Evolutionary conservation across 768 basidiomycete species (phyloP), one percentile per base, ranked within the genome.

Genomic region (Chlorophyllum brunneum): DNA sequence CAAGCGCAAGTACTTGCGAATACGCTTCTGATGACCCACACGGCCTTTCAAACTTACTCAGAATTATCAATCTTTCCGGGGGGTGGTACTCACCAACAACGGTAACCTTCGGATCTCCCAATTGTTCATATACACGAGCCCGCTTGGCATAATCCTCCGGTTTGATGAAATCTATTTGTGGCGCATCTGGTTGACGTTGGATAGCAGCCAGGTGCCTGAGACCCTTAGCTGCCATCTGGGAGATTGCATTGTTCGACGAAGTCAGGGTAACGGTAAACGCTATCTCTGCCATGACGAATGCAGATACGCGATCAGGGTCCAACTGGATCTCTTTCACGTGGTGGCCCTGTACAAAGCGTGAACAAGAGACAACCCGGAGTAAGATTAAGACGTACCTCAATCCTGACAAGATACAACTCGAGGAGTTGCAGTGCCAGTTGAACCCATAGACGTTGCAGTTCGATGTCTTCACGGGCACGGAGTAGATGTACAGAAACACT

Each of bases 11-110:
- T 89, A 69, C 64, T 83, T 86, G 13, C 92, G 76, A 24, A 90
- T 78, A 2, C 90, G 81, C 65, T 87, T 92, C 69, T 93, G 91
- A 63, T 88, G 81, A 3, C 80, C 84, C 37, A 87, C 74, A 23
- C 92, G 87, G 29, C 90, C 90, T 36, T 36, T 36, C 86, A 55
- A 11, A 46, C 26, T 16, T 4, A 30, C 24, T 20, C 48, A 48
- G 37, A 65, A 42, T 20, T 60, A 51, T 26, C 24, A 26, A 11
- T 2, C 15, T 51, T 24, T 34, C 22, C 2, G 45, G 7, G 4
- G n/a, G 34, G 51, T 36, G 15, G 26, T 20, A 72, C 82, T 48
- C 53, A 88, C 88, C 88, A 42, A 89, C 78, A 24, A 88, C 70
- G 39, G 83, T 67, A 2, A 86, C 74, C 47, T 80, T 80, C 1